These are phyloP conservation scores for Metschnikowia lochheadii DNA, from an alignment of 805 yeast genomes.

Conservation along the genomic window DNA sequence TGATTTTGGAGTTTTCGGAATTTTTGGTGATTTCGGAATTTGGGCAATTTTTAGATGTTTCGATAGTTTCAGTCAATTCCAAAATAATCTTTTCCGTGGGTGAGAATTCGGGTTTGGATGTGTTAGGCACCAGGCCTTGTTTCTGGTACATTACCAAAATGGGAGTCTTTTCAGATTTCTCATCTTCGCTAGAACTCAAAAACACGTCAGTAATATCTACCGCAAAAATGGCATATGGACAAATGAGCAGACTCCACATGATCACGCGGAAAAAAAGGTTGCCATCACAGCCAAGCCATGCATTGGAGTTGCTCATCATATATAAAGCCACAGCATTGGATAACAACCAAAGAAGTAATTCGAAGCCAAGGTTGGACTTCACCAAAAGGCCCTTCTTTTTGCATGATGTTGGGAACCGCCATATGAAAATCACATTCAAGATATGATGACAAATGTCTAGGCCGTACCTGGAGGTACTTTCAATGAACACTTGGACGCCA, in stretches of 20 bases:
- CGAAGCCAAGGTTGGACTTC: constrained; percentile 6
- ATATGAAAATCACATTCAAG: constrained; percentile 27
- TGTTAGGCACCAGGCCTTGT: no score
- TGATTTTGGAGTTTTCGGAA: no score
- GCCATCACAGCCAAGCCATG: constrained; percentile 8
- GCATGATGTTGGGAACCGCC: constrained; percentile 21
- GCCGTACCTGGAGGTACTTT: constrained; percentile 1
- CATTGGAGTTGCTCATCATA: constrained; percentile 10
- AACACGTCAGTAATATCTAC: constrained; percentile 11
- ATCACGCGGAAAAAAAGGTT: constrained; percentile 13
- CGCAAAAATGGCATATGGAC: constrained; percentile 20
- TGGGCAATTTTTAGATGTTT: no score
- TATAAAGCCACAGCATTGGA: constrained; percentile 19
- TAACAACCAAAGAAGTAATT: constrained; percentile 19
- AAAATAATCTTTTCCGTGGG: no score
- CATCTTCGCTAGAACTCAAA: background rate
- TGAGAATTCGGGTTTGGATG: no score
- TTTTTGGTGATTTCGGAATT: no score
- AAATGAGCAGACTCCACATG: constrained; percentile 18
- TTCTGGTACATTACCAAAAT: no score
- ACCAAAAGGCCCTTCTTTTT: constrained; percentile 9
- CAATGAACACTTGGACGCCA: background rate
- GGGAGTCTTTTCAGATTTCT: background rate
- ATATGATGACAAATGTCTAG: constrained; percentile 24
- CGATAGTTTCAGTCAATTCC: no score